These are phyloP conservation scores for Talaromyces sp. DNA, from an alignment of 2,329 filamentous ascomycete species.

Conservation along the genomic window DNA sequence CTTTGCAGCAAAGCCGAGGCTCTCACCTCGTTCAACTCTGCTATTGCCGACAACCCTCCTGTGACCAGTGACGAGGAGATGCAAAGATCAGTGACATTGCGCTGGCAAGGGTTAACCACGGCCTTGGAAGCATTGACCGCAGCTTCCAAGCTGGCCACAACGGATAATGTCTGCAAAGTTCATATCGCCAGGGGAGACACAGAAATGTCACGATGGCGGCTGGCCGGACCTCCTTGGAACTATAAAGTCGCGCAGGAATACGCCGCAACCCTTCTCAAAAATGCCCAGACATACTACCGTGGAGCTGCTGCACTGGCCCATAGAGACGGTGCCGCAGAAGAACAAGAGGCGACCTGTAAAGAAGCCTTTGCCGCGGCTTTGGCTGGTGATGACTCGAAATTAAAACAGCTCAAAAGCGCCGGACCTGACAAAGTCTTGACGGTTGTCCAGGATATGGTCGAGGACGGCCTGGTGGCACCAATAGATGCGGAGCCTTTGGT, in stretches of 20 bases:
- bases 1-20: conserved; percentile 53
- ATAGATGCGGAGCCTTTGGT: conserved; percentile 27
- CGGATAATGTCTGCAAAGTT: conserved; percentile 47
- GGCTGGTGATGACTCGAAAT: conserved; percentile 31
- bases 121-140: conserved; percentile 46
- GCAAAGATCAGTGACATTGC: conserved; percentile 25
- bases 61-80: conserved; percentile 22
- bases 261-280: conserved; percentile 44
- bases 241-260: conserved; percentile 40
- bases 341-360: conserved; percentile 42
- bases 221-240: conserved; percentile 42
- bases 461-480: conserved; percentile 45
- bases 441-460: conserved; percentile 47
- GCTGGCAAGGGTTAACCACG: conserved; percentile 50
- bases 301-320: conserved; percentile 42
- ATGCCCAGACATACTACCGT: conserved; percentile 54
- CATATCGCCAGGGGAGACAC: conserved; percentile 51
- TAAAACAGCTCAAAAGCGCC: conserved; percentile 31
- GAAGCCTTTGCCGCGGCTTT: conserved; percentile 45
- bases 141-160: conserved; percentile 46
- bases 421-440: conserved; percentile 33
- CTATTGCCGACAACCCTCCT: conserved; percentile 32
- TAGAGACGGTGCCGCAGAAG: conserved; percentile 36
- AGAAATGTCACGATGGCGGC: conserved; percentile 49
- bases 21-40: conserved; percentile 49